Evolutionary conservation across 768 basidiomycete species (phyloP), one percentile per base, ranked within the genome.

Genomic region (Xerocomellus intermedius): DNA sequence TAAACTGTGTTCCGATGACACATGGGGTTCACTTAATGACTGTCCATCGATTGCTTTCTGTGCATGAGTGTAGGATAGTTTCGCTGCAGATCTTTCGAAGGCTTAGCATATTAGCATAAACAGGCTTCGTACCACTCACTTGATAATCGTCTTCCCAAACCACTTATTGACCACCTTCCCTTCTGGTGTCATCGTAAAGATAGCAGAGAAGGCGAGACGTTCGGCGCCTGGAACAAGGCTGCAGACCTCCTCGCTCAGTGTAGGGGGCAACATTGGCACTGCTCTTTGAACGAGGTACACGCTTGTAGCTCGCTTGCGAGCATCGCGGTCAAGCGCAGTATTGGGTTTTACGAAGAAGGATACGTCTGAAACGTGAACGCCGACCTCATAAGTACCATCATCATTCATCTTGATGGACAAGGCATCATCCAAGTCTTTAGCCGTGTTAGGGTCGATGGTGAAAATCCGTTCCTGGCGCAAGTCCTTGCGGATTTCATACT

Each of bases 291-390:
- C 85, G 42, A 99, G 88, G 68, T 98, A 98, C 44, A 99, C 97
- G 64, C 91, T 94, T 2, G 94, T 98, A 26, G 95, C 97, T 55
- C 95, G 82, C 74, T 98, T 98, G 61, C 95, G 86, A 38, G 97
- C 97, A 74, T 99, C 97, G 22, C 97, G 91, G 66, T 99, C 97
- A 63, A 99, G 77, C n/a, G 97, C 91, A 12, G 95, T 97, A 69
- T 94, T 94, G 22, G 92, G 88, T 73, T 91, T 92, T 64, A 92
- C 87, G 73, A 98, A 98, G 77, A 88, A 89, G 2, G 95, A 93
- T 7, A 98, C 96, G 71, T 99, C 97, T 12, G 95, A 89, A 58
- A 99, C 84, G 66, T 98, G 96, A n/a, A 98, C 83, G 50, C 93
- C 93, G 45, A 99, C 83, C 39, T 94, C 91, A 67, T 84, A 95